Evolutionary conservation across 768 basidiomycete species (phyloP).

Genomic region (Boletus pseudo-olivaceus): DNA sequence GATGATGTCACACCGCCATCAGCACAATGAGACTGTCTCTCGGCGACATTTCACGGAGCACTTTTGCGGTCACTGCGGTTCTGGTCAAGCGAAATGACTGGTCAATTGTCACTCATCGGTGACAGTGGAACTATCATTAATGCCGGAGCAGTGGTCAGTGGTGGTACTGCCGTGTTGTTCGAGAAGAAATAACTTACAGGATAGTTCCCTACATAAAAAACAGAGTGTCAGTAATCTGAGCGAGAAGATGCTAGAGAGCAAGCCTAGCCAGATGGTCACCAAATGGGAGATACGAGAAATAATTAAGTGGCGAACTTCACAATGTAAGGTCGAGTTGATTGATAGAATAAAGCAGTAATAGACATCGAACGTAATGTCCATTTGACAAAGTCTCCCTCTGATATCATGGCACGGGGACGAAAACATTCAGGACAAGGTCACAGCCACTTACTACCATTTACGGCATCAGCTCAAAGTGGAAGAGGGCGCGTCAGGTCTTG

Average conservation of each 20-base stretch:
- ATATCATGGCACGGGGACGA: background rate
- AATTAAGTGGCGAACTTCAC: no score
- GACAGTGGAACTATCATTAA: no score
- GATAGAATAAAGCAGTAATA: background rate
- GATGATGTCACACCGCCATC: conserved; percentile 21
- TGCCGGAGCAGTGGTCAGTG: background rate
- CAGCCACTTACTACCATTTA: conserved; percentile 32
- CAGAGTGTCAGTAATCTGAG: background rate
- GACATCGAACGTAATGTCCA: no score
- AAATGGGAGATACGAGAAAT: background rate
- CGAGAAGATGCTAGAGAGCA: background rate
- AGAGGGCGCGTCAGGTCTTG: conserved; percentile 28
- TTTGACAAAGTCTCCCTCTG: background rate
- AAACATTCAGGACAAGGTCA: conserved; percentile 11
- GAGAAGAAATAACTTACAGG: background rate
- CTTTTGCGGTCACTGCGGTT: background rate
- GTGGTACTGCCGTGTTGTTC: background rate
- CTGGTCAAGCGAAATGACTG: background rate
- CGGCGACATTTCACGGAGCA: no score
- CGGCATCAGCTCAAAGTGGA: conserved; percentile 26
- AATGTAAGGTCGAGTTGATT: background rate
- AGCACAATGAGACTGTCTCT: no score
- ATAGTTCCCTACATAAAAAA: background rate
- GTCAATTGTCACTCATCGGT: background rate
- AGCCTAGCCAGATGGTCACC: background rate